Conservation (phyloP, 163 green algal species). For the Smithsoniella earleae region DNA sequence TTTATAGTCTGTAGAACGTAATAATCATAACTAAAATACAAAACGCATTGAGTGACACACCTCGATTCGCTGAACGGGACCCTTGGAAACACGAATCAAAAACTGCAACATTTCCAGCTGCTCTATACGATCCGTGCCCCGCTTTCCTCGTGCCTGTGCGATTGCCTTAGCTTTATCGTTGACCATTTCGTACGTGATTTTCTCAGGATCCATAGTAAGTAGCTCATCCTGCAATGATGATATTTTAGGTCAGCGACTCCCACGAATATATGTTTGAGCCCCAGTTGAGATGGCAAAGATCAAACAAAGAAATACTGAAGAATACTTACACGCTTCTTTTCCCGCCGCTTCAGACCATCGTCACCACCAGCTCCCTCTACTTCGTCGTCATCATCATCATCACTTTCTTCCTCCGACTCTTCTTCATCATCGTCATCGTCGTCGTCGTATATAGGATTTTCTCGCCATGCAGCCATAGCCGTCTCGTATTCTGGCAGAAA, state of each 20-base stretch:
- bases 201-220: conserved; percentile 75
- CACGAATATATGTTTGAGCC: no score
- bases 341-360: conserved; percentile 28
- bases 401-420: conserved; percentile 41
- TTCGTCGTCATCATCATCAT: conserved; percentile 40
- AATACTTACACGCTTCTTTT: background rate
- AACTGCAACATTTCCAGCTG: conserved; percentile 85
- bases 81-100: conserved; percentile 71
- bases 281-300: no score
- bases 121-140: conserved; percentile 81
- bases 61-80: conserved; percentile 74
- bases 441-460: conserved; percentile 43
- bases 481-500: conserved; percentile 67
- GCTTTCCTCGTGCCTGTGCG: conserved; percentile 61
- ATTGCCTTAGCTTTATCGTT: conserved; percentile 86
- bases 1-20: no score
- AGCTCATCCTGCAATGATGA: conserved; percentile 85
- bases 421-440: conserved; percentile 43
- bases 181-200: conserved; percentile 96
- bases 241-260: no score
- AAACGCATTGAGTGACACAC: no score
- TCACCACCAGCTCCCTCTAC: conserved; percentile 40
- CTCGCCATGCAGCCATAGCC: conserved; percentile 57
- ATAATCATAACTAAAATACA: no score
- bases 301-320: no score